Percentiles rank a stretch among this genome's conserved stretches.
Conservation (phyloP, 495 filamentous ascomycete species). For the Amphirosellinia nigrospora region DNA sequence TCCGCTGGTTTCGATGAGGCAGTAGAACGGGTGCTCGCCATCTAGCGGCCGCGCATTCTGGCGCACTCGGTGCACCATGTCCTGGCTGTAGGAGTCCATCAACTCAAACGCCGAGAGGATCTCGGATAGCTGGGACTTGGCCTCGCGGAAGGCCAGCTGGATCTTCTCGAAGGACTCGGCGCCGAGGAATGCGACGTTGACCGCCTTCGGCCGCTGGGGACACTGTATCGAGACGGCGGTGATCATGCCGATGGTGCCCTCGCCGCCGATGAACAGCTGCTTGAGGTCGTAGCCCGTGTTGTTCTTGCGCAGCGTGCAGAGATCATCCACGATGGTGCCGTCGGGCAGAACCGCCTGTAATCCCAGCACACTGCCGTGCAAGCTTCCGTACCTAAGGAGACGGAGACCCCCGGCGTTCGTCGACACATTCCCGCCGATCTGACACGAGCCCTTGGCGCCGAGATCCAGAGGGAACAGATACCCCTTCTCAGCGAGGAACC, state of each 20-base stretch:
- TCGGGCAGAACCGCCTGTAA: slow-evolving; percentile 92
- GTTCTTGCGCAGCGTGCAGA: slow-evolving; percentile 90
- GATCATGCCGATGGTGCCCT: slow-evolving; percentile 94
- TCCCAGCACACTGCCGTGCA: slow-evolving; percentile 91
- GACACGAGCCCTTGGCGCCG: slow-evolving; percentile 96
- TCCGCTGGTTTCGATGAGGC: slow-evolving; percentile 92
- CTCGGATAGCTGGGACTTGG: slow-evolving; percentile 88
- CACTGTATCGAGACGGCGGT: slow-evolving; percentile 89
- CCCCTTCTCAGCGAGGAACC: slow-evolving; percentile 75
- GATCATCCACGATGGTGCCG: slow-evolving; percentile 87
- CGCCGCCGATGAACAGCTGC: slow-evolving; percentile 93
- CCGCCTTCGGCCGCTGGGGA: slow-evolving; percentile 79
- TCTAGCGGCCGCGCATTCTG: slow-evolving; percentile 81
- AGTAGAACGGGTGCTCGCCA: slow-evolving; percentile 88
- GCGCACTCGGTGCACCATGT: slow-evolving; percentile 73
- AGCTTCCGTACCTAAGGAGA: slow-evolving; percentile 87
- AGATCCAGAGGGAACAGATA: slow-evolving; percentile 95
- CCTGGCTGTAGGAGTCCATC: slow-evolving; percentile 86
- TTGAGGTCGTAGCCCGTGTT: slow-evolving; percentile 97
- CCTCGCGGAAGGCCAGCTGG: slow-evolving; percentile 79
- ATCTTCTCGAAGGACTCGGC: slow-evolving; percentile 86
- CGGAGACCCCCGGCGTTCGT: slow-evolving; percentile 94
- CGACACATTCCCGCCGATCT: slow-evolving; percentile 97
- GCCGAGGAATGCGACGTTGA: slow-evolving; percentile 91
- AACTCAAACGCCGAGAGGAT: slow-evolving; percentile 97